Base-by-base conservation (phyloP, 2,329 filamentous ascomycete species). In the Colletotrichum limetticola region DNA sequence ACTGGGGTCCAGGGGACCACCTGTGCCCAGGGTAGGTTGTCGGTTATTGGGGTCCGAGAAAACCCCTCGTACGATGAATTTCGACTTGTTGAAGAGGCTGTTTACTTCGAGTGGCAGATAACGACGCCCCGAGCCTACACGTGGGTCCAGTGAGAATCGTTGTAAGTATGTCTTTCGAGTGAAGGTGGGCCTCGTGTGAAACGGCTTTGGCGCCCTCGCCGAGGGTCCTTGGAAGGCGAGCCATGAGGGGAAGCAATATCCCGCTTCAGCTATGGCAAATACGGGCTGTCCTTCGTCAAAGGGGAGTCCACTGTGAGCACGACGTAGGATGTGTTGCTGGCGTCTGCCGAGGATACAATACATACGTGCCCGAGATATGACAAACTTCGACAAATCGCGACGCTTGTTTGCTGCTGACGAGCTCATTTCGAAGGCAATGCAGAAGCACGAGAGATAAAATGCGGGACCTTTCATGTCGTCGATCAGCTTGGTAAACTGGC, bases 401-500 rank as follows among this genome's bases (percentile, higher is more conserved):
- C 56, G 57, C 35, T 46, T 14, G 5, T 46, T 53, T 22, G 12
- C 22, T 35, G 35, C 26, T 53, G 57, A 61, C 49, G 32, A n/a
- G 60, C 11, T 61, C 9, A 11, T 32, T 60, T 22, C 35, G 24
- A 56, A 22, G 14, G 35, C 14, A 42, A 30, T 5, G 26, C 42
- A 42, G 49, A 46, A 16, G 49, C 19, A 52, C 24, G 28, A 52
- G 22, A 58, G 57, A 35, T 24, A 30, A 32, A 28, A 53, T 28
- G 66, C 56, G 56, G 60, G 58, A 65, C 56, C 60, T 57, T 61
- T 24, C 56, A 61, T 65, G 26, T 32, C 28, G 46, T 55, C 32
- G 53, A 32, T 37, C 32, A n/a, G 24, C n/a, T 42, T 11, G 7
- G n/a, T 46, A 22, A 55, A 65, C 59, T 55, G 59, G 12, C 59